A percentile compares a stretch with the other conserved stretches of the same genome.
These are phyloP conservation scores for Pestalotiopsis fici DNA, from an alignment of 2,329 filamentous ascomycete genomes.

Conservation along the genomic window DNA sequence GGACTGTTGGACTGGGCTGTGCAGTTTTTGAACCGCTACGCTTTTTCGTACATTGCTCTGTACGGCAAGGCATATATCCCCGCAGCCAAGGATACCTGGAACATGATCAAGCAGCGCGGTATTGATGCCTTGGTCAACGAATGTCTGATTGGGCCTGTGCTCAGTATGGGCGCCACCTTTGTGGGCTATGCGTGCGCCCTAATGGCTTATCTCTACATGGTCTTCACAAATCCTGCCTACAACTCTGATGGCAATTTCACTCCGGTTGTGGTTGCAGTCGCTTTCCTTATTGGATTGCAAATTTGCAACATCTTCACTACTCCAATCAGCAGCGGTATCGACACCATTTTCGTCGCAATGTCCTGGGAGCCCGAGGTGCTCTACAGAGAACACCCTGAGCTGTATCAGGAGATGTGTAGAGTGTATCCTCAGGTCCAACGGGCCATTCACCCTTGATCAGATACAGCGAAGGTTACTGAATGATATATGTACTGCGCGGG, in stretches of 20 bases:
- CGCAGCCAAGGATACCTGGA: slow-evolving; percentile 72
- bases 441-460: slow-evolving; percentile 64
- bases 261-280: slow-evolving; percentile 51
- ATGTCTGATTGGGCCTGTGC: slow-evolving; percentile 74
- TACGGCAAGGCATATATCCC: slow-evolving; percentile 88
- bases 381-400: slow-evolving; percentile 76
- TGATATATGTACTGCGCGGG: too few relatives aligned
- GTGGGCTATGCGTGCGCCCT: slow-evolving; percentile 82
- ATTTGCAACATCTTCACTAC: slow-evolving; percentile 89
- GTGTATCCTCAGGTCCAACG: slow-evolving; percentile 85
- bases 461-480: neutral
- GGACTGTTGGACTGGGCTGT: slow-evolving; percentile 81
- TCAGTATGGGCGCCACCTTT: slow-evolving; percentile 61
- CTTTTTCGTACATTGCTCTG: slow-evolving; percentile 88
- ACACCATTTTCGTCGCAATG: slow-evolving; percentile 85
- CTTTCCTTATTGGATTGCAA: slow-evolving; percentile 88
- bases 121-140: slow-evolving; percentile 90
- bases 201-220: slow-evolving; percentile 83
- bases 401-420: slow-evolving; percentile 76
- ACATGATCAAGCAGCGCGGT: slow-evolving; percentile 87
- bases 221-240: slow-evolving; percentile 79
- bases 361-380: slow-evolving; percentile 73
- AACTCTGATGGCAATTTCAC: slow-evolving; percentile 71
- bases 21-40: slow-evolving; percentile 87
- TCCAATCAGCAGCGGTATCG: slow-evolving; percentile 83